phyloP scores from a whole-genome alignment of 371 early-diverging fungal species.

The Zopfochytrium polystomum region DNA sequence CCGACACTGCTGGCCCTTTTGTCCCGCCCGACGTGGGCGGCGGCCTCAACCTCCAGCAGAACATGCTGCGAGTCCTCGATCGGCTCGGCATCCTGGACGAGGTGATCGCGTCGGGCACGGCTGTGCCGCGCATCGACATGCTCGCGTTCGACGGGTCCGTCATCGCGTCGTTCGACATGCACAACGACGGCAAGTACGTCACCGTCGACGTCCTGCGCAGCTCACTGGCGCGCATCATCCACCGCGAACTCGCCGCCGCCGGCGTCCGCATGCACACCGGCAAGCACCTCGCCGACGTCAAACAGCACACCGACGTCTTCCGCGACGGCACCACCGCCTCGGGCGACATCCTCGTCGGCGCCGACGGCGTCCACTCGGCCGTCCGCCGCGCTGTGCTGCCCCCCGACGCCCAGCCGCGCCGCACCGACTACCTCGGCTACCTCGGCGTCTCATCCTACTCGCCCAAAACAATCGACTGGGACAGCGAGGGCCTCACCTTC shows the following conservation, averaged over 20 bases:
- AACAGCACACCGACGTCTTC: slow-evolving; percentile 2
- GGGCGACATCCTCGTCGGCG: slow-evolving; percentile 26
- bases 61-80: not conserved
- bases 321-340: slow-evolving; percentile 12
- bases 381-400: slow-evolving; percentile 2
- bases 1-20: not conserved
- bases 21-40: not conserved
- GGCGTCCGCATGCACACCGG: slow-evolving; percentile 1
- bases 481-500: not conserved
- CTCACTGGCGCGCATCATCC: not conserved
- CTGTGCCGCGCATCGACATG: not conserved
- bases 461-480: not conserved
- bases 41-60: not conserved
- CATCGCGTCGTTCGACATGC: not conserved
- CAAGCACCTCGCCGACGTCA: slow-evolving; percentile 1
- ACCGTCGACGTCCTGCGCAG: not conserved
- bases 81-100: not conserved
- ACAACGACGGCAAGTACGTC: not conserved
- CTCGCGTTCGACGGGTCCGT: not conserved
- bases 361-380: slow-evolving; percentile 20
- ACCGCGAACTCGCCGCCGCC: not conserved
- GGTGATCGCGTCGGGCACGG: not conserved
- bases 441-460: not conserved
- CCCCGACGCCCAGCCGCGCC: not conserved
- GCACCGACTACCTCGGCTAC: not conserved